Evolutionary conservation across 2,329 filamentous ascomycete species (phyloP).

Genomic region (Didymella keratinophila): DNA sequence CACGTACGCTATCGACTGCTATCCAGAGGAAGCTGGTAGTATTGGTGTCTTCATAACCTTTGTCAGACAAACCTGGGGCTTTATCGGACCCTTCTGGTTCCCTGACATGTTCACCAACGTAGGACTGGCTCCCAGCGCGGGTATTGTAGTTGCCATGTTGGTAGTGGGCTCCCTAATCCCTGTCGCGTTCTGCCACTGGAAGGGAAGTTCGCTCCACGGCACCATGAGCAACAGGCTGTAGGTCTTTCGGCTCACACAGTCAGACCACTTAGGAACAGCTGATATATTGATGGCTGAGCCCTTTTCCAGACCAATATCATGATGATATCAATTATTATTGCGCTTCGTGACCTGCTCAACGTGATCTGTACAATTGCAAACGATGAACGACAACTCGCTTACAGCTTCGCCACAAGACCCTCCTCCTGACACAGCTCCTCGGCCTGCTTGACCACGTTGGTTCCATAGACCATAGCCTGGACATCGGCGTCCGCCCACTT

Average conservation of each 20-base stretch:
- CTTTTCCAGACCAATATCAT: background rate
- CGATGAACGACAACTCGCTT: background rate
- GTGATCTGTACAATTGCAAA: background rate
- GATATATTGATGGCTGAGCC: background rate
- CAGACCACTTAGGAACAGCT: no score
- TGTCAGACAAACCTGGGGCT: constrained; percentile 59
- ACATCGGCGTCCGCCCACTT: constrained; percentile 63
- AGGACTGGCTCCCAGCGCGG: constrained; percentile 48
- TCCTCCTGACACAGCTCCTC: constrained; percentile 53
- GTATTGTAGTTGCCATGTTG: constrained; percentile 48
- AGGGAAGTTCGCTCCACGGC: constrained; percentile 28
- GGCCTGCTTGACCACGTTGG: constrained; percentile 56
- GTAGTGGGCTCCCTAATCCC: constrained; percentile 37
- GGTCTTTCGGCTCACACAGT: background rate
- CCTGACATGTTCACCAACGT: constrained; percentile 52
- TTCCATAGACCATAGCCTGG: constrained; percentile 58
- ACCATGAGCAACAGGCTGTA: constrained; percentile 26
- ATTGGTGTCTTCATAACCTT: constrained; percentile 68
- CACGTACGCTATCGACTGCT: constrained; percentile 68
- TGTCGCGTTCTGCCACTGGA: constrained; percentile 38
- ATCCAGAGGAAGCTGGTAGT: constrained; percentile 60
- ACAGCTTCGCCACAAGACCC: constrained; percentile 27
- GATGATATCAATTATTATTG: background rate
- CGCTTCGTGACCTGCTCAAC: background rate
- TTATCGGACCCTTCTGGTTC: constrained; percentile 54